Conservation (phyloP, 768 basidiomycete genomes). For the Macrolepiota albuminosa region DNA sequence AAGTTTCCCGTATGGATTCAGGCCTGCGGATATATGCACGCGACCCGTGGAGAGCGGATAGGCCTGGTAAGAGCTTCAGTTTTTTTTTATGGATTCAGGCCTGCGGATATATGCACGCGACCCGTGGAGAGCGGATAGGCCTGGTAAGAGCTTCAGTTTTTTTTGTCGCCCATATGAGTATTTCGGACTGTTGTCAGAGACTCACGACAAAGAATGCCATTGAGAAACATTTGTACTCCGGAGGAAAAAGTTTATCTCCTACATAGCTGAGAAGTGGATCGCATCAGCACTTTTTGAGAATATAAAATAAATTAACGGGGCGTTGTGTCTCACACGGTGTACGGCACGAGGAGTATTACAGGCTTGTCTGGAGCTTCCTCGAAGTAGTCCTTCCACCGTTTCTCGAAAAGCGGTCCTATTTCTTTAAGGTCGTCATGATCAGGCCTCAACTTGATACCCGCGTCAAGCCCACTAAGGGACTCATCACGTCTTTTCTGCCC, state of each 20-base stretch:
- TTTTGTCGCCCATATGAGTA: neutral
- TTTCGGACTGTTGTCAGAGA: conserved; percentile 15
- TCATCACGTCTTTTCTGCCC: neutral
- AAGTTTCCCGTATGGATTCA: conserved; percentile 35
- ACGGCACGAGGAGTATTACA: conserved; percentile 36
- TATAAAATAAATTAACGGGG: no score
- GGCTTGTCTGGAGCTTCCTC: conserved; percentile 53
- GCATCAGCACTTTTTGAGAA: neutral
- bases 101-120: conserved; percentile 42
- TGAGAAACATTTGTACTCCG: conserved; percentile 21
- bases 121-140: conserved; percentile 46
- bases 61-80: conserved; percentile 18
- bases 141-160: conserved; percentile 15
- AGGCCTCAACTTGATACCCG: neutral
- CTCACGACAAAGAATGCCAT: conserved; percentile 13
- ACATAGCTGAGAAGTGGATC: conserved; percentile 6
- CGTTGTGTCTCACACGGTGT: conserved; percentile 32
- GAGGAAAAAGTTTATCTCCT: conserved; percentile 9
- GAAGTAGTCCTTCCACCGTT: conserved; percentile 48
- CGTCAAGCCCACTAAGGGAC: conserved; percentile 40
- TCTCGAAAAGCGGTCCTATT: conserved; percentile 43
- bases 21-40: conserved; percentile 41
- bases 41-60: conserved; percentile 47
- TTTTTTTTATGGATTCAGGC: conserved; percentile 27
- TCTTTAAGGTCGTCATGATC: conserved; percentile 40